phyloP scores from a whole-genome alignment of 2,329 filamentous ascomycete species.

The Cladophialophora immunda region DNA sequence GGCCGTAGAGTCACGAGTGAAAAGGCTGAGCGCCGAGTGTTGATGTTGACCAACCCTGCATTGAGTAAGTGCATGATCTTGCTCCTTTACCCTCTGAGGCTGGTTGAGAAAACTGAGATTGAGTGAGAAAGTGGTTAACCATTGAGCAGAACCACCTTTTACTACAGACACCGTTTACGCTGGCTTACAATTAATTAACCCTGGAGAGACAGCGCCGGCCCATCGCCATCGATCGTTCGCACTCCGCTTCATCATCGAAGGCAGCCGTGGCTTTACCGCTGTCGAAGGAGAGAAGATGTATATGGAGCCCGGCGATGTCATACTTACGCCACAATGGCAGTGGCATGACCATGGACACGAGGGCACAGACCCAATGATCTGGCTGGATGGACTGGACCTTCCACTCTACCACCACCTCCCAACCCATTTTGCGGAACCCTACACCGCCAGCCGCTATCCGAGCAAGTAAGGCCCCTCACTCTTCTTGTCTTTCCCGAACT shows the following conservation, averaged over 20 bases:
- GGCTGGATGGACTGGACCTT: constrained; percentile 65
- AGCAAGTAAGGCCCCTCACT: constrained; percentile 48
- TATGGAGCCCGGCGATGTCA: constrained; percentile 64
- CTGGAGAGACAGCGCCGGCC: constrained; percentile 63
- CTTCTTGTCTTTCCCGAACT: too few relatives aligned
- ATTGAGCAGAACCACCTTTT: constrained; percentile 61
- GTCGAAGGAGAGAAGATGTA: constrained; percentile 63
- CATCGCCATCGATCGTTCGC: constrained; percentile 66
- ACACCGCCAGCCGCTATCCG: constrained; percentile 57
- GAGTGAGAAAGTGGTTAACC: too few relatives aligned
- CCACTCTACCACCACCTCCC: constrained; percentile 49
- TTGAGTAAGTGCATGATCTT: too few relatives aligned
- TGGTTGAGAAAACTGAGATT: too few relatives aligned
- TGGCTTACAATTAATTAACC: constrained; percentile 65
- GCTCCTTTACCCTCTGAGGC: too few relatives aligned
- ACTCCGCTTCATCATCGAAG: constrained; percentile 66
- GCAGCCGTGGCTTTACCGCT: constrained; percentile 64
- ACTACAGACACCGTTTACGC: constrained; percentile 67
- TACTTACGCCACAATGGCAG: constrained; percentile 66
- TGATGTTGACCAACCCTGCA: too few relatives aligned
- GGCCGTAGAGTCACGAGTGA: too few relatives aligned
- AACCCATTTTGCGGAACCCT: constrained; percentile 63
- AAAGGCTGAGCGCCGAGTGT: too few relatives aligned
- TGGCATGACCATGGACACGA: constrained; percentile 70
- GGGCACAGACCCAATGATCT: constrained; percentile 62